Conservation (phyloP, 2,329 filamentous ascomycete genomes). For the Pleoardoris graminearum region DNA sequence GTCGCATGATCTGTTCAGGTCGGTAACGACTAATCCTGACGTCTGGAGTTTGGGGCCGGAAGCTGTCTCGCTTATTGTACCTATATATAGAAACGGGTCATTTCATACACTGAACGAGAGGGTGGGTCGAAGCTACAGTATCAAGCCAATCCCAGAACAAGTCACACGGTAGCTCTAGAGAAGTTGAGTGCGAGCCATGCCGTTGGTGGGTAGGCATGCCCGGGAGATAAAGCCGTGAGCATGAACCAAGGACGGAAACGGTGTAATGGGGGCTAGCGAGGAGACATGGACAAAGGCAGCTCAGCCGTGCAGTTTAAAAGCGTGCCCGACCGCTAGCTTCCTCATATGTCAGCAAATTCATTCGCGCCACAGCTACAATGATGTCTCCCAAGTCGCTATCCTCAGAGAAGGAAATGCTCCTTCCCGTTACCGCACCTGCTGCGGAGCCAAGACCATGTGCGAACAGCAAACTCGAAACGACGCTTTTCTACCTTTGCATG, state of each 20-base stretch:
- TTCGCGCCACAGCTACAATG: not conserved
- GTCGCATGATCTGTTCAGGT: too few relatives aligned
- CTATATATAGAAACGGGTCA: too few relatives aligned
- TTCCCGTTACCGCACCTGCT: not conserved
- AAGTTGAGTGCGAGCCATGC: not conserved
- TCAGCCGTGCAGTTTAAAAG: not conserved
- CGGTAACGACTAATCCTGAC: too few relatives aligned
- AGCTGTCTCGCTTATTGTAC: too few relatives aligned
- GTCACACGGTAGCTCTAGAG: not conserved
- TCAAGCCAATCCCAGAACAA: not conserved
- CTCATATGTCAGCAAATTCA: not conserved
- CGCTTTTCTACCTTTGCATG: slow-evolving; percentile 1
- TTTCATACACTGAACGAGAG: not conserved
- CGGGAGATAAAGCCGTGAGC: not conserved
- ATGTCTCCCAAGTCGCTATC: not conserved
- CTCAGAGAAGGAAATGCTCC: not conserved
- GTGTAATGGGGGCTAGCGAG: not conserved
- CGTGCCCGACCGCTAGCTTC: not conserved
- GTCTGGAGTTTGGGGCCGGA: too few relatives aligned
- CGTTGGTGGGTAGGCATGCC: not conserved
- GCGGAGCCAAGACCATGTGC: not conserved
- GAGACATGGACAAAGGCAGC: not conserved
- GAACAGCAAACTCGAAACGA: not conserved
- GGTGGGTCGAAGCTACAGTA: not conserved
- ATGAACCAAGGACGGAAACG: not conserved